Percentiles rank a stretch among this genome's conserved stretches.
Evolutionary conservation across 2,329 filamentous ascomycete genomes (phyloP).

Genomic region (Purpureocillium lavendulum): DNA sequence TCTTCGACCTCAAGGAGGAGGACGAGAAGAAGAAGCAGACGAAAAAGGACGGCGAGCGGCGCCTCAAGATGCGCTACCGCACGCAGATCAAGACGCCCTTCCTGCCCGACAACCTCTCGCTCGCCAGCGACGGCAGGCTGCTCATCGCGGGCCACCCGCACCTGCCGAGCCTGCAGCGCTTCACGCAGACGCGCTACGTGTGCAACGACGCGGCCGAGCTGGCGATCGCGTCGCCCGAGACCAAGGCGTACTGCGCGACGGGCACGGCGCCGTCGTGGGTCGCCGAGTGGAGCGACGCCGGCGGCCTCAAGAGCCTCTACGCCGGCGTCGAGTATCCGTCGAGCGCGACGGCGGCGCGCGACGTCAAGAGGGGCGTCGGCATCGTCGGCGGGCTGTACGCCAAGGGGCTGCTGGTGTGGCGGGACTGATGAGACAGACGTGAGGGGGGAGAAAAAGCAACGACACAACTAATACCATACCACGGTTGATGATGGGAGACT

Average conservation of each 20-base stretch:
- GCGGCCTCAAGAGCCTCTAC: constrained; percentile 24
- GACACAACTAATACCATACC: too few relatives aligned
- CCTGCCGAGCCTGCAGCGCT: constrained; percentile 13
- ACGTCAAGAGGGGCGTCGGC: constrained; percentile 19
- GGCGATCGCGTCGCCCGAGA: constrained; percentile 10
- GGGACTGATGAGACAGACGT: constrained; percentile 5
- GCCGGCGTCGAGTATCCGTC: constrained; percentile 22
- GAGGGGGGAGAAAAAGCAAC: too few relatives aligned
- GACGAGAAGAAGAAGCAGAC: too few relatives aligned
- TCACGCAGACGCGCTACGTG: constrained; percentile 19
- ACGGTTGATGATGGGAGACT: too few relatives aligned
- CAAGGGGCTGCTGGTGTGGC: constrained; percentile 23
- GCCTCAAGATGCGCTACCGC: constrained; percentile 2
- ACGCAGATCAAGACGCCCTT: constrained; percentile 19
- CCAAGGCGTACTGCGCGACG: constrained; percentile 6
- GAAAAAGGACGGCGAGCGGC: constrained; percentile 3
- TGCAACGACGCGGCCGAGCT: constrained; percentile 23
- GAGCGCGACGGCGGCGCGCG: constrained; percentile 23
- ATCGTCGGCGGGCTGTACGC: constrained; percentile 29
- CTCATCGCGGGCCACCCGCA: constrained; percentile 32
- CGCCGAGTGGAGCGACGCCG: constrained; percentile 24
- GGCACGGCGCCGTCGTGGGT: constrained; percentile 17
- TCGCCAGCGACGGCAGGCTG: constrained; percentile 17
- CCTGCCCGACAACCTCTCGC: constrained; percentile 30
- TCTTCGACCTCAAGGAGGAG: constrained; percentile 14